Conservation (phyloP, 164 flowering plant species). For the Berberis vulgaris region DNA sequence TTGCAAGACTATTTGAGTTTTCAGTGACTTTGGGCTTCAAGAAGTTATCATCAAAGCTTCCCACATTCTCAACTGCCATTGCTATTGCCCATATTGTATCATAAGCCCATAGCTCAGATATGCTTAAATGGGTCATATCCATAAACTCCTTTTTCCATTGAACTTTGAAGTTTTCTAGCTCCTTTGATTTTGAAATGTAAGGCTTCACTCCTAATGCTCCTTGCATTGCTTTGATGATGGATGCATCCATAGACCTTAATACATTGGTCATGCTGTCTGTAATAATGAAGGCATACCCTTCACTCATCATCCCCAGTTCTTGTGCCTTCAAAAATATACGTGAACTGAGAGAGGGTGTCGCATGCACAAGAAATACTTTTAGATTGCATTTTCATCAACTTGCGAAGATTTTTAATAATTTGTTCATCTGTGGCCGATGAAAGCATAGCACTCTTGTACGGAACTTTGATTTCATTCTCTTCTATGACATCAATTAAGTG, state of each 20-base stretch:
- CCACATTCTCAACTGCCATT: not conserved
- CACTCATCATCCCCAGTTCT: not conserved
- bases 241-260: not conserved
- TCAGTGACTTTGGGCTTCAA: not conserved
- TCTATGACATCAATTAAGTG: not conserved
- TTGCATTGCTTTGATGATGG: not conserved
- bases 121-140: not conserved
- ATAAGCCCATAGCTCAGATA: not conserved
- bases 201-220: not conserved
- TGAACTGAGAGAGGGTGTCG: not conserved
- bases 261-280: not conserved
- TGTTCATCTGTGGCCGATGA: not conserved
- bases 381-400: not conserved
- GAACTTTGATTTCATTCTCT: not conserved
- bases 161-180: not conserved
- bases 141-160: not conserved
- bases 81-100: not conserved
- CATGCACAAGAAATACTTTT: not conserved
- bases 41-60: not conserved
- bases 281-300: not conserved
- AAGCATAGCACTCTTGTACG: not conserved
- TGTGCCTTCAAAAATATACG: not conserved
- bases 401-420: not conserved
- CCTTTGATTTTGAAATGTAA: not conserved
- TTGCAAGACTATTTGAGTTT: not conserved